Evolutionary conservation across 495 filamentous ascomycete genomes (phyloP), one percentile per base, ranked within the genome.

Genomic region (Trichoderma orchidacearum): DNA sequence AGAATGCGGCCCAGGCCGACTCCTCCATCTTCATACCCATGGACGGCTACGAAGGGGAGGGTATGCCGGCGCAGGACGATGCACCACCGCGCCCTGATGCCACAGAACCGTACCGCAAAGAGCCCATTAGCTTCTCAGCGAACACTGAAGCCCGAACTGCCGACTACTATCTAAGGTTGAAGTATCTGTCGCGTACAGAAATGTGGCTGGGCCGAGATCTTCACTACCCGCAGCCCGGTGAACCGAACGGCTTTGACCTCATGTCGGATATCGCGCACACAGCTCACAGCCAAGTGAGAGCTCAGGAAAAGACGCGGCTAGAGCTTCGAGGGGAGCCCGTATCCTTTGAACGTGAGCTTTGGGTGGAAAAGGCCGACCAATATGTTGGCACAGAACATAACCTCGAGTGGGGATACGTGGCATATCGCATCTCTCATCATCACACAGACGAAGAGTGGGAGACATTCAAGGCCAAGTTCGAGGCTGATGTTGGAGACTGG

Each of bases 381-480:
- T 48, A 48, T 27, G 5, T 48, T 11, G 21, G 41, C 3, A 48
- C 41, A 17, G 30, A 12, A 23, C 17, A 13, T 30, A 31, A 34
- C 52, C 27, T 32, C 30, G 51, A 27, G 15, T 54, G 52, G 52
- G 52, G 52, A 1, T 54, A 13, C 30, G 52, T 54, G 15, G 52
- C 52, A 4, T 54, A 54, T 17, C 28, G 30, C 2, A 13, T 31
- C n/a, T 54, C 30, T 1, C 30, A 31, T 11, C 30, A 54, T 31
- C 30, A 54, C 31, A 54, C 30, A 18, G 52, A 54, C 9, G 30
- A 35, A 15, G 52, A 54, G 30, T 54, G 52, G 52, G 30, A 54
- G 29, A 9, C 13, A n/a, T 54, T 54, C 52, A 35, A 32, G 52
- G 18, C 15, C 7, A 54, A 36, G 18, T 54, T 54, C 17, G 52